Conservation (phyloP, 2,329 filamentous ascomycete genomes). For the Celoporthe dispersa region DNA sequence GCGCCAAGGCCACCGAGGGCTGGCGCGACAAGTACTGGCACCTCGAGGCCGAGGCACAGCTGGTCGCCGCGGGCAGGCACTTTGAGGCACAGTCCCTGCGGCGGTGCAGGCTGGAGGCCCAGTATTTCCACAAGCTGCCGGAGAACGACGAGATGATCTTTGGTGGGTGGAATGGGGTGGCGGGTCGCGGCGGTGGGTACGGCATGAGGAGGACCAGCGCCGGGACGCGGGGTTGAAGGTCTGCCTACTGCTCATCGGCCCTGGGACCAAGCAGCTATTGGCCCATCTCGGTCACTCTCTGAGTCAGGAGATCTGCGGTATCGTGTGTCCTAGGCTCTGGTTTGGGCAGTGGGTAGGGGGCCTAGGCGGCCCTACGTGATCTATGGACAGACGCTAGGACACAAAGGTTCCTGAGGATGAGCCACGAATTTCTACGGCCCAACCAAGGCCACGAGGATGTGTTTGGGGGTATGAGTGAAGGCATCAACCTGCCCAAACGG, state of each 20-base stretch:
- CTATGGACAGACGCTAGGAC: background rate
- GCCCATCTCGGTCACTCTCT: background rate
- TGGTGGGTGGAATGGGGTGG: background rate
- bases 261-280: too few species aligned
- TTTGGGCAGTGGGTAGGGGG: background rate
- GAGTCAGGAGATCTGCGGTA: background rate
- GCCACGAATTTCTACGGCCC: background rate
- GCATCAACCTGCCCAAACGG: background rate
- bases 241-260: too few species aligned
- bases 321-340: background rate
- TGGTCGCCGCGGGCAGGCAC: conserved; percentile 22
- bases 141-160: conserved; percentile 19
- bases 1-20: conserved; percentile 24
- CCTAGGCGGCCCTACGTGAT: background rate
- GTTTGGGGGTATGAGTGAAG: background rate
- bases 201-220: background rate
- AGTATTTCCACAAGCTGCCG: conserved; percentile 27
- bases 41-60: conserved; percentile 24
- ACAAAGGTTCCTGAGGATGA: background rate
- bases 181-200: background rate
- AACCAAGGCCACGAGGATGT: background rate
- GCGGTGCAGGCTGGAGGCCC: conserved; percentile 27
- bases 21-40: conserved; percentile 28
- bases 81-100: conserved; percentile 29
- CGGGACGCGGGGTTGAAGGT: background rate